These are phyloP conservation scores for Marasmius tenuissimus DNA, from an alignment of 1,284 basidiomycete species.

Conservation along the genomic window DNA sequence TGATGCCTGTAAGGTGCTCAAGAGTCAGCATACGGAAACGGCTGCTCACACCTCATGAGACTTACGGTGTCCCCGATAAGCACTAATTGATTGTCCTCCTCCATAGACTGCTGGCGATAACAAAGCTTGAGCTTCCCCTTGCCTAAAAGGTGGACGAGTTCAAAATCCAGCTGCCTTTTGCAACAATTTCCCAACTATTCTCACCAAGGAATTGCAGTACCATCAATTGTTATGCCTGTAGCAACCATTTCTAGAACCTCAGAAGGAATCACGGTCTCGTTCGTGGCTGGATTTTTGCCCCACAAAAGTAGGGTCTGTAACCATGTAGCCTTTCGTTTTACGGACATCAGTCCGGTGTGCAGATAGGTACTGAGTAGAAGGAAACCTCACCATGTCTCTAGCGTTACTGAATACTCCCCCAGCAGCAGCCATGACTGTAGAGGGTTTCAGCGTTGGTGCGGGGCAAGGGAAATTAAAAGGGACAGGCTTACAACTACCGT, in stretches of 20 bases:
- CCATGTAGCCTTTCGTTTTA: slow-evolving; percentile 36
- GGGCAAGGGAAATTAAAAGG: background rate
- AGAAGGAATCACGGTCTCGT: slow-evolving; percentile 18
- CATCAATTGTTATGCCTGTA: slow-evolving; percentile 19
- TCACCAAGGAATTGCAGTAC: background rate
- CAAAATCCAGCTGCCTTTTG: slow-evolving; percentile 37
- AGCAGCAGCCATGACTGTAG: slow-evolving; percentile 36
- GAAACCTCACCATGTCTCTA: slow-evolving; percentile 30
- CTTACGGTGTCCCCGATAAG: slow-evolving; percentile 36
- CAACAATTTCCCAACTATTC: slow-evolving; percentile 22
- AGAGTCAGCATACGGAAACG: background rate
- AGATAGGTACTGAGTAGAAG: background rate
- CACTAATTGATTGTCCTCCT: slow-evolving; percentile 37
- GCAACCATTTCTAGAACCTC: slow-evolving; percentile 21
- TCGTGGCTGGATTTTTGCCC: slow-evolving; percentile 21
- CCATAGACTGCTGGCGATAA: slow-evolving; percentile 32
- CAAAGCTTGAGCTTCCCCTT: background rate
- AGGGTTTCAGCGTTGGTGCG: background rate
- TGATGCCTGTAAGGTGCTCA: background rate
- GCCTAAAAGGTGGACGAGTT: slow-evolving; percentile 23
- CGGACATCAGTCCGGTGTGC: slow-evolving; percentile 22
- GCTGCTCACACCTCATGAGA: background rate
- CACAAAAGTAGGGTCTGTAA: slow-evolving; percentile 23
- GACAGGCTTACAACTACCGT: background rate
- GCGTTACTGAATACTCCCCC: slow-evolving; percentile 42